phyloP scores from a whole-genome alignment of 2,329 filamentous ascomycete species.

The Fonsecaea erecta region DNA sequence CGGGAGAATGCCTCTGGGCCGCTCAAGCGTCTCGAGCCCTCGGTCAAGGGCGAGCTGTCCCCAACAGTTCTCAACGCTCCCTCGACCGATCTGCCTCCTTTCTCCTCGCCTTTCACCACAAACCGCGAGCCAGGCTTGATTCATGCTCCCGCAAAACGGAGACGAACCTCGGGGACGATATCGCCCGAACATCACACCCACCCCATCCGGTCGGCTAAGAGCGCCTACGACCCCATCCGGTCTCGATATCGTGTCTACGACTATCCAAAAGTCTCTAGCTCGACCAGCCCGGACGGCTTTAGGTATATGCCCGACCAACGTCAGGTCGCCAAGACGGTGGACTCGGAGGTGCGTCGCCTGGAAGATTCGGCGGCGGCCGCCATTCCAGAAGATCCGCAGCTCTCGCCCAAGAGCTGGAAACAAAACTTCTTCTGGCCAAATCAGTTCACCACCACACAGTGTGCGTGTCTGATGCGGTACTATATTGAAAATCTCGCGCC shows the following conservation, averaged over 20 bases:
- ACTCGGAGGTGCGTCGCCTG: slow-evolving; percentile 36
- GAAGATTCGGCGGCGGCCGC: slow-evolving; percentile 34
- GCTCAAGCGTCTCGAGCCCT: slow-evolving; percentile 14
- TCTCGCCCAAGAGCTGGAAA: slow-evolving; percentile 36
- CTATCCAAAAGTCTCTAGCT: slow-evolving; percentile 18
- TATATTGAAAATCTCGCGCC: slow-evolving; percentile 38
- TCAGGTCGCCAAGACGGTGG: slow-evolving; percentile 33
- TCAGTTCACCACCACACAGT: slow-evolving; percentile 36
- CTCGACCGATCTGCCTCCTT: slow-evolving; percentile 20
- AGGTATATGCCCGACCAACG: slow-evolving; percentile 27
- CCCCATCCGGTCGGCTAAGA: slow-evolving; percentile 23
- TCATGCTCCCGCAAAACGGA: slow-evolving; percentile 28
- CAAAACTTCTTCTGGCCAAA: slow-evolving; percentile 38
- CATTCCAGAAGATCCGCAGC: slow-evolving; percentile 33
- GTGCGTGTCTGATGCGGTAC: slow-evolving; percentile 38
- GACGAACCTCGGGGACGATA: slow-evolving; percentile 24
- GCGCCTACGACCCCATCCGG: slow-evolving; percentile 30
- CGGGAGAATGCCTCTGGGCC: slow-evolving; percentile 19
- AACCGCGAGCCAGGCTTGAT: slow-evolving; percentile 21
- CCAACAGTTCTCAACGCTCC: slow-evolving; percentile 21
- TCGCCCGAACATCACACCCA: slow-evolving; percentile 1
- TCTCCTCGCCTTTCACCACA: slow-evolving; percentile 20
- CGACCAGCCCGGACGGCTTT: slow-evolving; percentile 24
- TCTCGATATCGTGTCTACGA: slow-evolving; percentile 32
- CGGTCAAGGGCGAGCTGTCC: slow-evolving; percentile 20